Evolutionary conservation across 164 flowering plant species (phyloP).

Genomic region (Hamamelis virginiana): DNA sequence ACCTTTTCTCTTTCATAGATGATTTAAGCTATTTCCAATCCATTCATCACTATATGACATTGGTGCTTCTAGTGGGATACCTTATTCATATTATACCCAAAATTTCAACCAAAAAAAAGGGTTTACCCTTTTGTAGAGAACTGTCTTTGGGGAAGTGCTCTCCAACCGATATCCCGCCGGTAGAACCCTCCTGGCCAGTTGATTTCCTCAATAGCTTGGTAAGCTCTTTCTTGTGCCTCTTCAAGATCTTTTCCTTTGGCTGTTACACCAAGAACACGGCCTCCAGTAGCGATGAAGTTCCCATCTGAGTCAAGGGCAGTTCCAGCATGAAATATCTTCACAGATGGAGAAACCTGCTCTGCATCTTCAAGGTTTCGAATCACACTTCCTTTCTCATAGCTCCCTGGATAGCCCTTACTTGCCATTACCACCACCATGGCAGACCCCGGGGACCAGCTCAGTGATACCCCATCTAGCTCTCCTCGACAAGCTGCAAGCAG

Average conservation of each 20-base stretch:
- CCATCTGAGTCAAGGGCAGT: slow-evolving; percentile 65
- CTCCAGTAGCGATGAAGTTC: slow-evolving; percentile 70
- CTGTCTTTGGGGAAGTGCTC: slow-evolving; percentile 66
- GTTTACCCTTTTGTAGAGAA: slow-evolving; percentile 17
- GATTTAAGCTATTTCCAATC: too few species aligned
- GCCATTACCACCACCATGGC: slow-evolving; percentile 99
- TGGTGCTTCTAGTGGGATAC: too few species aligned
- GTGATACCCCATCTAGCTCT: slow-evolving; percentile 52
- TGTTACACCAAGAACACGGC: slow-evolving; percentile 91
- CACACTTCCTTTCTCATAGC: slow-evolving; percentile 66
- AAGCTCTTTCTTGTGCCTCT: slow-evolving; percentile 76
- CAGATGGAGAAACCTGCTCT: slow-evolving; percentile 54
- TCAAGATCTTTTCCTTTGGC: slow-evolving; percentile 64
- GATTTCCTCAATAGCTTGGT: slow-evolving; percentile 64
- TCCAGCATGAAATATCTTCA: slow-evolving; percentile 89
- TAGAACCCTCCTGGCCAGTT: slow-evolving; percentile 87
- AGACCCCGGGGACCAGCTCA: slow-evolving; percentile 86
- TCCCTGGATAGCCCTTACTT: slow-evolving; percentile 87
- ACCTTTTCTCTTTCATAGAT: too few species aligned
- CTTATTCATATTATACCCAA: neutral
- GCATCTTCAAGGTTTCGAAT: slow-evolving; percentile 76
- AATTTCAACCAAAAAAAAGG: neutral
- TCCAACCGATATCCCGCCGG: slow-evolving; percentile 89
- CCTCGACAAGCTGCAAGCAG: slow-evolving; percentile 89
- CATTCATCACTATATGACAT: too few species aligned